Evolutionary conservation across 2,329 filamentous ascomycete species (phyloP), one percentile per base, ranked within the genome.

Genomic region (Aspergillus fischeri): DNA sequence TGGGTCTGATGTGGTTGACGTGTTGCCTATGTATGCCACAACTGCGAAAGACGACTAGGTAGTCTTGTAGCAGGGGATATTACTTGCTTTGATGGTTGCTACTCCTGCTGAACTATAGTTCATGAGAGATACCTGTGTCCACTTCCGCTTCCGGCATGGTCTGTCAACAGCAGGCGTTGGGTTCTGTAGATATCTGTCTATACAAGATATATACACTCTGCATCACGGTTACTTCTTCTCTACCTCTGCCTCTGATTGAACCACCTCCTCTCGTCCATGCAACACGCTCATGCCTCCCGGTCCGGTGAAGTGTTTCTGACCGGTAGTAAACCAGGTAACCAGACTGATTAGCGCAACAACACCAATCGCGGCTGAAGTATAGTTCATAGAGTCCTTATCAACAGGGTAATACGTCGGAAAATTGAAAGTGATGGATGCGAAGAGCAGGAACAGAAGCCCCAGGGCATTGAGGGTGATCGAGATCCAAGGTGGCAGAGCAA

Each of bases 361-460:
- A 0, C 82, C 82, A 29, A 84, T 78, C 0, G 82, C 82, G 0
- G 83, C 82, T 24, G 76, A 79, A 0, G 81, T 84, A 60, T 84
- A 84, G 57, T 84, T 85, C 82, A 85, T 85, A 38, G 81, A 82
- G 27, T 81, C 75, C 35, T 74, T 74, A 1, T 71, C 75, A n/a
- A 85, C 81, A 0, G 83, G 83, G 6, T 68, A 76, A 0, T 75
- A 65, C 0, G 74, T 77, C 0, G 83, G 82, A 55, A 85, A 81
- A 56, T 84, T 85, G 65, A 84, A 83, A 0, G 81, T 81, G 53
- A 84, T 80, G 27, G 77, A 78, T 2, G 80, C 78, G 55, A 85
- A 85, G 1, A 81, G 65, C 3, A 85, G 69, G 62, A 80, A 85
- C 0, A 80, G 47, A 4, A 84, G 75, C 0, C 81, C 82, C 20